A percentile compares a stretch with the other conserved stretches of the same genome.
These are phyloP conservation scores for Penicillium polonicum DNA, from an alignment of 2,329 filamentous ascomycete genomes.

Conservation along the genomic window DNA sequence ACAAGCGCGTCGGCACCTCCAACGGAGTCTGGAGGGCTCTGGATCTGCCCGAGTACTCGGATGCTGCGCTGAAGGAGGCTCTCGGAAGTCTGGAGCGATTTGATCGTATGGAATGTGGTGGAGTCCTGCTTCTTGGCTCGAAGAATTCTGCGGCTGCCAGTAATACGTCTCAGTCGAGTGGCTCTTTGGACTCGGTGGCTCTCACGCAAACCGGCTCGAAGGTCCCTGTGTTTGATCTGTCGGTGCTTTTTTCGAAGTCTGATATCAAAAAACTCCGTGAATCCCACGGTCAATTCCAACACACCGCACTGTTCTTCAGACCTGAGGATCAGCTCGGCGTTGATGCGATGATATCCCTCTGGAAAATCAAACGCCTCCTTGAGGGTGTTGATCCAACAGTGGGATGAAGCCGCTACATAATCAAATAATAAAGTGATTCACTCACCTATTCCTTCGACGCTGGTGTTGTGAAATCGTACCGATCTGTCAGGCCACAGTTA, in stretches of 20 bases:
- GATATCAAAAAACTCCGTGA: conserved; percentile 33
- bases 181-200: conserved; percentile 27
- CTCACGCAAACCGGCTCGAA: conserved; percentile 30
- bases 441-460: neutral
- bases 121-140: conserved; percentile 24
- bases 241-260: conserved; percentile 30
- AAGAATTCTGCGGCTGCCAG: neutral
- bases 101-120: conserved; percentile 33
- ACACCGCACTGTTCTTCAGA: conserved; percentile 38
- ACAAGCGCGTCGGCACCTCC: conserved; percentile 16
- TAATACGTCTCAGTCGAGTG: neutral
- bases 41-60: conserved; percentile 20
- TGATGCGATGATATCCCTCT: conserved; percentile 38
- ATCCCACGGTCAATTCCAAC: conserved; percentile 30
- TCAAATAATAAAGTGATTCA: neutral
- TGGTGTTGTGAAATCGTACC: neutral
- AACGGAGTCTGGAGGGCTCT: conserved; percentile 32
- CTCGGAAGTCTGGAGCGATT: conserved; percentile 24
- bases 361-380: conserved; percentile 40
- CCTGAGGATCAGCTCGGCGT: conserved; percentile 30
- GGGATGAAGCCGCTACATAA: neutral
- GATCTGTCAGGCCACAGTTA: neutral
- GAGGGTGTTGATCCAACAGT: neutral
- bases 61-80: conserved; percentile 21
- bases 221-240: conserved; percentile 42